Conservation (phyloP, 129 eudicot species). For the Flaveria sonorensis region DNA sequence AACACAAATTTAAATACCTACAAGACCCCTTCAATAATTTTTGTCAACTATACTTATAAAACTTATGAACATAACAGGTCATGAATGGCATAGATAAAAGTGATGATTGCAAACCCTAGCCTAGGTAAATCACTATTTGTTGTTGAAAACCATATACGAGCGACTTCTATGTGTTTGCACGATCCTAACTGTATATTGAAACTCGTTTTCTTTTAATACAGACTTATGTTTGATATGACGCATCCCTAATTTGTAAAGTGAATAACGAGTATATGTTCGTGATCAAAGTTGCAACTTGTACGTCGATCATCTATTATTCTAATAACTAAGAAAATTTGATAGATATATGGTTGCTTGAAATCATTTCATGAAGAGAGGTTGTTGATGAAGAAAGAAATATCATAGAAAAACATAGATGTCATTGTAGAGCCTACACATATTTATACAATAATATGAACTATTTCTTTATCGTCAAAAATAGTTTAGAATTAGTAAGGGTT, state of each 20-base stretch:
- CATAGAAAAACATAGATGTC: no score
- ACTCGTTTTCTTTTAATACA: neutral
- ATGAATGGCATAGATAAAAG: neutral
- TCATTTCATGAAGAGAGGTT: neutral
- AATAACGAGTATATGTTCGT: neutral
- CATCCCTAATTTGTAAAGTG: neutral
- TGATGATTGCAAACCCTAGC: neutral
- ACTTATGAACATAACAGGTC: neutral
- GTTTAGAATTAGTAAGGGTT: no score
- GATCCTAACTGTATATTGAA: neutral
- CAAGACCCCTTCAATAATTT: neutral
- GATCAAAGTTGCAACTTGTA: neutral
- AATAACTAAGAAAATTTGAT: neutral
- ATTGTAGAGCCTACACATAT: no score
- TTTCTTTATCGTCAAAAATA: no score
- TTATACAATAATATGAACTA: no score
- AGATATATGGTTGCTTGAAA: no score
- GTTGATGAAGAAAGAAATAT: neutral
- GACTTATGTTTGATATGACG: neutral
- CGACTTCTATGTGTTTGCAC: no score
- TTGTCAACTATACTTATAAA: neutral
- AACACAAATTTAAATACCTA: neutral
- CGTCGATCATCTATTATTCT: neutral
- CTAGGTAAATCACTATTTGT: neutral
- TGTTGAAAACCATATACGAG: no score